phyloP scores from a whole-genome alignment of 805 yeast genomes.

The Wilhelminamyces savonicus region DNA sequence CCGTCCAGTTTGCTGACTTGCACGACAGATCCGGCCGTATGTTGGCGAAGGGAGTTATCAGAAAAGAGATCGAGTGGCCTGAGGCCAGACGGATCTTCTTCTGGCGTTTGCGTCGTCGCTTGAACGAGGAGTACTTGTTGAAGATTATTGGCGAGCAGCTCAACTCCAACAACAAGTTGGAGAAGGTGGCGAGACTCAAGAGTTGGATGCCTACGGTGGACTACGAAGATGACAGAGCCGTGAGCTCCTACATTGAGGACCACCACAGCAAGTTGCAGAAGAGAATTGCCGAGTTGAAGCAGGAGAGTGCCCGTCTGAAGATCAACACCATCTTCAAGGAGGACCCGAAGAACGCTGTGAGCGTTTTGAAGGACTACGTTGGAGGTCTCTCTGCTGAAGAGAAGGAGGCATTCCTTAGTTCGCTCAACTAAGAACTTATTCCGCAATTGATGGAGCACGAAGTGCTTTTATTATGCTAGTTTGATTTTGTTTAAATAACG shows the following conservation, averaged over 20 bases:
- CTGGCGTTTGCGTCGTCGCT: slow-evolving; percentile 97
- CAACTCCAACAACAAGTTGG: slow-evolving; percentile 58
- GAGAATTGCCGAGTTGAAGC: slow-evolving; percentile 55
- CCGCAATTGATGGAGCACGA: too few species aligned
- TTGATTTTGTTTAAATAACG: too few species aligned
- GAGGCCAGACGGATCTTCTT: slow-evolving; percentile 92
- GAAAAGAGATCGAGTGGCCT: slow-evolving; percentile 78
- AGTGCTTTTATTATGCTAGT: too few species aligned
- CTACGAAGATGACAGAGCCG: slow-evolving; percentile 65
- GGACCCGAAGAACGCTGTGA: slow-evolving; percentile 22
- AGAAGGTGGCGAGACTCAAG: slow-evolving; percentile 79
- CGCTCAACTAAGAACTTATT: slow-evolving; percentile 20
- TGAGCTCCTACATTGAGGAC: slow-evolving; percentile 81
- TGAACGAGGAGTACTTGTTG: slow-evolving; percentile 85
- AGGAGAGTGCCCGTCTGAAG: slow-evolving; percentile 60
- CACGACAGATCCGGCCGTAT: slow-evolving; percentile 98
- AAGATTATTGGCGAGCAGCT: slow-evolving; percentile 64
- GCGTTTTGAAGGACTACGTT: slow-evolving; percentile 31
- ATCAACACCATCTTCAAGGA: slow-evolving; percentile 46
- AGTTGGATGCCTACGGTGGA: slow-evolving; percentile 80
- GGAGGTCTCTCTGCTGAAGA: slow-evolving; percentile 29
- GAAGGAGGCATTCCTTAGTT: slow-evolving; percentile 19
- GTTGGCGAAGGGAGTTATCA: slow-evolving; percentile 89
- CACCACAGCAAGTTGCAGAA: slow-evolving; percentile 60
- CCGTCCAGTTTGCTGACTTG: slow-evolving; percentile 94